Percentiles rank a stretch among this genome's conserved stretches.
These are phyloP conservation scores for Xylariaceae sp. DNA, from an alignment of 2,329 filamentous ascomycete genomes.

Conservation along the genomic window DNA sequence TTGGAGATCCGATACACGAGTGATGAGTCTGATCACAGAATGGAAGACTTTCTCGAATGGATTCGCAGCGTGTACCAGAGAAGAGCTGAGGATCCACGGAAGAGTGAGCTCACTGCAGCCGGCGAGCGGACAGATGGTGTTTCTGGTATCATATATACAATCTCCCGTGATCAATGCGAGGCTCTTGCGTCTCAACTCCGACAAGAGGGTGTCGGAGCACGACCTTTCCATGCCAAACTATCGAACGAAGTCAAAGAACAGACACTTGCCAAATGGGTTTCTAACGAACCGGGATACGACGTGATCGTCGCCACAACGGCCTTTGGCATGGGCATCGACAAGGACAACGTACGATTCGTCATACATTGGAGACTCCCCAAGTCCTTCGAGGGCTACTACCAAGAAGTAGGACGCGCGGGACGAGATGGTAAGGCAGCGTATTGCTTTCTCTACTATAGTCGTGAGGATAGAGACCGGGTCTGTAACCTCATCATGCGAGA, in stretches of 20 bases:
- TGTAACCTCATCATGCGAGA: conserved; percentile 52
- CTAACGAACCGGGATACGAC: conserved; percentile 72
- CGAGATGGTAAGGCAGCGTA: conserved; percentile 82
- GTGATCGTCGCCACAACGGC: conserved; percentile 93
- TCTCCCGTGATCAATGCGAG: conserved; percentile 72
- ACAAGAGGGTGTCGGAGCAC: conserved; percentile 66
- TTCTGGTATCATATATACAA: conserved; percentile 76
- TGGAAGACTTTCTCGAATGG: conserved; percentile 73
- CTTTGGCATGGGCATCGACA: conserved; percentile 98
- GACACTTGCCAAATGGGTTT: conserved; percentile 67
- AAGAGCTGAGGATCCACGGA: conserved; percentile 57
- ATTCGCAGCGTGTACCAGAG: conserved; percentile 68
- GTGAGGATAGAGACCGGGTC: conserved; percentile 77
- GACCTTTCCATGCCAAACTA: conserved; percentile 69
- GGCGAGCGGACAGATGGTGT: conserved; percentile 60
- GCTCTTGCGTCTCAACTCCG: conserved; percentile 62
- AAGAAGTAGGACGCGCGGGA: conserved; percentile 89
- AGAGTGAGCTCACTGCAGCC: conserved; percentile 51
- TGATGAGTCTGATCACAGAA: conserved; percentile 68
- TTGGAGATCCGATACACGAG: conserved; percentile 83
- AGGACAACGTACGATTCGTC: conserved; percentile 90
- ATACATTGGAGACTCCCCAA: conserved; percentile 93
- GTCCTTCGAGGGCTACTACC: conserved; percentile 93
- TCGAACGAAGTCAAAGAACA: conserved; percentile 65
- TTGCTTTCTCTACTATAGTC: conserved; percentile 87